These are phyloP conservation scores for Dictyostelium capitatum DNA, from an alignment of 78 protist species.

Conservation along the genomic window DNA sequence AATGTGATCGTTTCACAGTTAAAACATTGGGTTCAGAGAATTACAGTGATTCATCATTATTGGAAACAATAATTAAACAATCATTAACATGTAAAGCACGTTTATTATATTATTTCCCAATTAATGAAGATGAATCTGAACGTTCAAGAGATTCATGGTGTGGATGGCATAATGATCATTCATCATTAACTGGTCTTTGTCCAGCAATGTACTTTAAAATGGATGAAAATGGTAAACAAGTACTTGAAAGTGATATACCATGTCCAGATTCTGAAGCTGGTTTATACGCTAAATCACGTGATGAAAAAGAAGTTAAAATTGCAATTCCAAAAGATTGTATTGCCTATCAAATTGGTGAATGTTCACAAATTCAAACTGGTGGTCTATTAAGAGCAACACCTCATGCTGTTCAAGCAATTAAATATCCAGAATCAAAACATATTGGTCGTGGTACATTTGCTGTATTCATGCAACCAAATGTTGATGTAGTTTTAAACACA, in stretches of 20 bases:
- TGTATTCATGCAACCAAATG: slow-evolving; percentile 86
- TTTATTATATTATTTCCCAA: slow-evolving; percentile 83
- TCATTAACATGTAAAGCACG: slow-evolving; percentile 81
- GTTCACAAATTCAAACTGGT: slow-evolving; percentile 86
- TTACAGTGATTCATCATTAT: not conserved
- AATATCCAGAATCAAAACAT: slow-evolving; percentile 69
- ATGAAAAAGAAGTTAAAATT: slow-evolving; percentile 68
- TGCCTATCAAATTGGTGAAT: slow-evolving; percentile 86
- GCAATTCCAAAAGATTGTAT: slow-evolving; percentile 72
- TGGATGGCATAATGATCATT: slow-evolving; percentile 88
- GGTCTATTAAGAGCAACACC: slow-evolving; percentile 81
- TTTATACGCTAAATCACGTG: slow-evolving; percentile 66
- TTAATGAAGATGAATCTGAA: slow-evolving; percentile 60
- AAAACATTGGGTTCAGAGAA: slow-evolving; percentile 13
- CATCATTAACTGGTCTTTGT: slow-evolving; percentile 76
- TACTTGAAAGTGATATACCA: slow-evolving; percentile 34
- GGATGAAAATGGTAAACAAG: slow-evolving; percentile 23
- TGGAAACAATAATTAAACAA: slow-evolving; percentile 43
- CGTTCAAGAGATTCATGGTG: slow-evolving; percentile 77
- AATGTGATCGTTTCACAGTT: slow-evolving; percentile 61
- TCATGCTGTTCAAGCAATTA: slow-evolving; percentile 81
- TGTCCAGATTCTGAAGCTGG: slow-evolving; percentile 77
- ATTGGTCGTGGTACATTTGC: slow-evolving; percentile 82
- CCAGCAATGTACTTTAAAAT: slow-evolving; percentile 81
- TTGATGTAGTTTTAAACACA: slow-evolving; percentile 57